Evolutionary conservation across 352 stramenopile genomes (phyloP), one percentile per base, ranked within the genome.

Genomic region (Pythium rhizo-oryzae): DNA sequence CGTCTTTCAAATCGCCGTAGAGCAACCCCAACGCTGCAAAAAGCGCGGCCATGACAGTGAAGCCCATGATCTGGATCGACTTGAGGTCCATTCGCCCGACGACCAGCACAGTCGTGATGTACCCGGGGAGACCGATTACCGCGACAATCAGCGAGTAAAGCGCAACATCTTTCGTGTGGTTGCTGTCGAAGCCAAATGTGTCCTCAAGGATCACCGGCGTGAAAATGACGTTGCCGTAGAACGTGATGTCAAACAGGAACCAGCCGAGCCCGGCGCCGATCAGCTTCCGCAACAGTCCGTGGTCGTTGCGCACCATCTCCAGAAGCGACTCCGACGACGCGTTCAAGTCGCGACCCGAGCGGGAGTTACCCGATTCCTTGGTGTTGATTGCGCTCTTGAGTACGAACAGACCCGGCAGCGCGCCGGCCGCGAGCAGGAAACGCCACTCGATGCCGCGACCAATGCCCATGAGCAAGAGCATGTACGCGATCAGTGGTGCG

Each of bases 201-300:
- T 90, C 84, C 58, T 91, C 71, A 8, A 96, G 55, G 60, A 96
- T 91, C 47, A 91, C 87, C 2, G 88, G 85, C 44, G 86, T 93
- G 70, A 97, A 97, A 63, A 97, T 84, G 46, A 93, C 75, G 67
- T 97, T 96, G 33, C 84, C 90, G 69, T 97, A 97, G 53, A 96
- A 97, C 8, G 86, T 85, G 35, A 98, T 80, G 76, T 98, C 92
- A 65, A 97, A 97, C 13, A 98, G 75, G 67, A 97, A 97, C 92
- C 92, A 98, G n/a, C 82, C 88, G 15, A 87, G 66, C n/a, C 80
- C 79, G 1, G 91, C 93, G 24, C 92, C 92, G 21, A 97, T 77
- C 21, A 91, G 77, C 59, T 83, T 92, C 15, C 64, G 74, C 16
- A 77, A 69, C n/a, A 90, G 53, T n/a, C 30, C 71, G 1, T 53